A percentile compares a stretch with the other conserved stretches of the same genome.
Conservation (phyloP, 345 rosid species). For the Pugionium dolabratum region DNA sequence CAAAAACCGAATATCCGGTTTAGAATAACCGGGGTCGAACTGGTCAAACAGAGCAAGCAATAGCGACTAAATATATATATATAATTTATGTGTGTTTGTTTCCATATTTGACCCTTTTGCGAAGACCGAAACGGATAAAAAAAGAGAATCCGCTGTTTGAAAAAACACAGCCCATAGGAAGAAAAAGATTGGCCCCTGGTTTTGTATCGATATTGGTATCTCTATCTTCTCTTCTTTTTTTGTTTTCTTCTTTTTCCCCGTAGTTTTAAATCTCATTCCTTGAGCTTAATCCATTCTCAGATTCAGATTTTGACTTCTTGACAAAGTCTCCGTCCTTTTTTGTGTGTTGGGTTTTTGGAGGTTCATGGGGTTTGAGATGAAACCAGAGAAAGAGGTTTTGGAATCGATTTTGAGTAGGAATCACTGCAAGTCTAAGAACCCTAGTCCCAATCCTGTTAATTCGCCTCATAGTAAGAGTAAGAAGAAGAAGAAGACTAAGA, state of each 20-base stretch:
- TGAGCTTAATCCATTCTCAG: slow-evolving; percentile 3
- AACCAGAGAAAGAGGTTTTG: slow-evolving; percentile 44
- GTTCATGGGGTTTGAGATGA: slow-evolving; percentile 70
- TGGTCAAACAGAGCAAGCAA: not conserved
- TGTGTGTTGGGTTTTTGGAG: slow-evolving; percentile 5
- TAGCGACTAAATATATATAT: too few species aligned
- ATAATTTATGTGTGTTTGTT: not conserved
- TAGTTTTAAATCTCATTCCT: slow-evolving; percentile 22
- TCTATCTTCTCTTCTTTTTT: not conserved
- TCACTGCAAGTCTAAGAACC: slow-evolving; percentile 20
- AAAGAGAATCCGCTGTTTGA: slow-evolving; percentile 39
- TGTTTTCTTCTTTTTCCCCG: not conserved
- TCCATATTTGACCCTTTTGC: slow-evolving; percentile 24
- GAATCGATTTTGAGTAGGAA: slow-evolving; percentile 39
- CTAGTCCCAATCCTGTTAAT: slow-evolving; percentile 23
- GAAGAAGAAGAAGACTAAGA: slow-evolving; percentile 12
- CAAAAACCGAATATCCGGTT: slow-evolving; percentile 2
- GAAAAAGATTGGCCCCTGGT: slow-evolving; percentile 39
- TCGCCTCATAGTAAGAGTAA: not conserved
- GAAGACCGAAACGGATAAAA: slow-evolving; percentile 38
- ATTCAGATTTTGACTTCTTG: not conserved
- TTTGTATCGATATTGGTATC: slow-evolving; percentile 33
- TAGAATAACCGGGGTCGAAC: slow-evolving; percentile 20
- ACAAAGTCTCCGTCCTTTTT: not conserved
- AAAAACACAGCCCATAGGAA: slow-evolving; percentile 38